phyloP scores from a whole-genome alignment of 73 alveolate genomes.

The Effrenium voratum region DNA sequence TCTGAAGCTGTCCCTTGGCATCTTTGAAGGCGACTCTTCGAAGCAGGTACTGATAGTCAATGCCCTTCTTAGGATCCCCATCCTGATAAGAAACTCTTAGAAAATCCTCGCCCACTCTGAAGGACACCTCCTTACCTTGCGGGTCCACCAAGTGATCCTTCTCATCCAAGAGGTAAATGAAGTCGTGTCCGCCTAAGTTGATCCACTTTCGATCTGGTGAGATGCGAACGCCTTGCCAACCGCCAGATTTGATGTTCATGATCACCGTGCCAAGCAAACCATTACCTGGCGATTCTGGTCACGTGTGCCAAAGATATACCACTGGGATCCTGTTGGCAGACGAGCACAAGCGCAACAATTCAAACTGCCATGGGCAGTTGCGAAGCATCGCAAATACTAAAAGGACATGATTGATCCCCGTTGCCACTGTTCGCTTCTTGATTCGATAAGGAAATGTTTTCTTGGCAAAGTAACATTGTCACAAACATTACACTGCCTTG shows the following conservation, averaged over 20 bases:
- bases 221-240: not conserved
- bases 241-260: not conserved
- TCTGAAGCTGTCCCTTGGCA: slow-evolving; percentile 10
- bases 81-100: not conserved
- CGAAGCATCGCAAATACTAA: too few relatives aligned
- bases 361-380: too few relatives aligned
- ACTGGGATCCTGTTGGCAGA: too few relatives aligned
- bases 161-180: not conserved
- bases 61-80: slow-evolving; percentile 27
- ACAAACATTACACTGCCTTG: too few relatives aligned
- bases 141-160: slow-evolving; percentile 20
- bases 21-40: slow-evolving; percentile 14
- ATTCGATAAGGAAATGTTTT: too few relatives aligned
- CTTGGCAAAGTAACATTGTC: too few relatives aligned
- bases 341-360: too few relatives aligned
- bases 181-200: not conserved
- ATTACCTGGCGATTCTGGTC: too few relatives aligned
- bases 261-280: not conserved
- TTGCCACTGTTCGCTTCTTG: too few relatives aligned
- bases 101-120: not conserved
- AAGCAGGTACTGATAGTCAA: slow-evolving; percentile 8
- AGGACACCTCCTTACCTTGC: slow-evolving; percentile 4
- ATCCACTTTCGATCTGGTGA: slow-evolving; percentile 8
- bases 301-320: too few relatives aligned
- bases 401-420: too few relatives aligned